Base-by-base conservation (phyloP, 1,284 basidiomycete genomes). In the Papiliotrema laurentii region DNA sequence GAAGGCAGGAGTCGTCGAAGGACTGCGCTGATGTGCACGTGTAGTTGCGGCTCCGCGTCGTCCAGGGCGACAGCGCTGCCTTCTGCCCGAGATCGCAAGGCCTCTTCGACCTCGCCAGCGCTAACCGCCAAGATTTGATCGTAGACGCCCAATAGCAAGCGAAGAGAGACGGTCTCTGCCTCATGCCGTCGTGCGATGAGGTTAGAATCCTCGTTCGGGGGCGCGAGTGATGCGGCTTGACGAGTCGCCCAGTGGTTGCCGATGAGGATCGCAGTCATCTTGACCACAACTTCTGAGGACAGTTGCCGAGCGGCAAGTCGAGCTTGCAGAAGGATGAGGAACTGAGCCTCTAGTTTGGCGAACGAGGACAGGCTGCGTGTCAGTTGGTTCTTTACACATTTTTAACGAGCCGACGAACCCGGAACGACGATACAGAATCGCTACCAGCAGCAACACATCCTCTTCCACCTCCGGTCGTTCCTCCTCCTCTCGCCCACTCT, bases 1-100 rank as follows among this genome's bases (percentile, higher is more conserved):
- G 89, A 84, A 2, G 93, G 91, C 3, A 98, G 76, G 10, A 86
- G 86, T 27, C 94, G 80, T 26, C 93, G 80, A 51, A 97, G 85
- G 7, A 83, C 81, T 1, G 90, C 90, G 1, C 86, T 87, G 63
- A 97, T 93, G 31, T 81, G 79, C 61, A 86, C 84, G 5, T 88
- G 86, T 4, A 89, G 77, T 26, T 55, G 49, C 13, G 42, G 19
- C 1, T 56, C 62, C 65, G 14, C 81, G 30, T 62, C 65, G 40
- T 57, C 56, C 31, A 55, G 73, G 69, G 53, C 58, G 19, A 60
- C 33, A 18, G 66, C 55, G 11, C 51, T 55, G 24, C 53, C 50
- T 19, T 26, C 61, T 76, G 26, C 33, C 1, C 43, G 28, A 13
- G 51, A 44, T 13, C 58, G 41, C 30, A 65, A 53, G 21, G 66